Percentiles rank a stretch among this genome's conserved stretches.
Conservation (phyloP, 495 filamentous ascomycete species). For the Aspergillus bridgeri region DNA sequence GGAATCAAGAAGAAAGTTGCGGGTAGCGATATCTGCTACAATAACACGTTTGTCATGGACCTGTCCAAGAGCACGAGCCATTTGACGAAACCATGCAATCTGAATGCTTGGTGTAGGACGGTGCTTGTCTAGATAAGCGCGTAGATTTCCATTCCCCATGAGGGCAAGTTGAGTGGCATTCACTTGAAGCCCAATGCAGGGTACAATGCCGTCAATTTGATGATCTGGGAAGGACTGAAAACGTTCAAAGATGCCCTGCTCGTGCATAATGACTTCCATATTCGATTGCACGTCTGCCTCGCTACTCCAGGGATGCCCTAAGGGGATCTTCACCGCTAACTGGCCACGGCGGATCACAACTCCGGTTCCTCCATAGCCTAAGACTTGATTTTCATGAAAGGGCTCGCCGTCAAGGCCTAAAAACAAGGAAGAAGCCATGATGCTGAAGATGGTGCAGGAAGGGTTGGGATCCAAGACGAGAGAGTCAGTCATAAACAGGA, state of each 20-base stretch:
- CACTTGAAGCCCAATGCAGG: not conserved
- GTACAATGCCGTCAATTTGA: not conserved
- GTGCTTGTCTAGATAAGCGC: not conserved
- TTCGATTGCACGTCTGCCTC: slow-evolving; percentile 1
- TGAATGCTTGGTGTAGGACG: not conserved
- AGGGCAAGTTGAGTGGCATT: slow-evolving; percentile 5
- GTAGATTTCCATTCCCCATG: slow-evolving; percentile 4
- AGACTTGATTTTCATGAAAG: not conserved
- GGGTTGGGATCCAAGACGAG: not conserved
- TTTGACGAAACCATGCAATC: not conserved
- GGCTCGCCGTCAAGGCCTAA: slow-evolving; percentile 3
- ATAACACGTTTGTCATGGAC: not conserved
- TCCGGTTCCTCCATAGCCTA: slow-evolving; percentile 10
- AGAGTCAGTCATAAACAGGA: not conserved
- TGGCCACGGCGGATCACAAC: slow-evolving; percentile 6
- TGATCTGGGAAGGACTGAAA: not conserved
- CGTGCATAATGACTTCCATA: slow-evolving; percentile 1
- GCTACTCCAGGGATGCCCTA: not conserved
- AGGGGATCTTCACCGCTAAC: slow-evolving; percentile 1
- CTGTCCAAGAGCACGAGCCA: not conserved
- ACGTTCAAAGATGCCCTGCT: slow-evolving; percentile 7
- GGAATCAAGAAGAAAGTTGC: not conserved
- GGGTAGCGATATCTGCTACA: not conserved
- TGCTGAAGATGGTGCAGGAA: no score
- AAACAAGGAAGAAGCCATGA: no score